phyloP scores from a whole-genome alignment of 2,329 filamentous ascomycete genomes.

The Myriosclerotinia scirpicola region DNA sequence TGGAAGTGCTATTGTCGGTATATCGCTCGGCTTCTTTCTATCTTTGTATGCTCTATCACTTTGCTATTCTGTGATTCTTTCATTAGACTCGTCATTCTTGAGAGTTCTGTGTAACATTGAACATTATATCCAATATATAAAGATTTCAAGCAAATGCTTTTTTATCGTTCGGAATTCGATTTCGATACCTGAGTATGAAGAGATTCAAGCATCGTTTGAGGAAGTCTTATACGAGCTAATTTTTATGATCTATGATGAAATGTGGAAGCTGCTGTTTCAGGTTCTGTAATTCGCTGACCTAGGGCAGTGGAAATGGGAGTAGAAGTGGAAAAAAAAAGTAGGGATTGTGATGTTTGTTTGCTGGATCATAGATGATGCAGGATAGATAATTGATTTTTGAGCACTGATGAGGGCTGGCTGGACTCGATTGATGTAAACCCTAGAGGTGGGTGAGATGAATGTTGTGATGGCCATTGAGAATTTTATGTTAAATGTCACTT shows the following conservation, averaged over 20 bases:
- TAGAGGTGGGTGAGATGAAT: no score
- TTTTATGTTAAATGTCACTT: no score
- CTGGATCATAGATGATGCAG: no score
- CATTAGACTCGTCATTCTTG: not conserved
- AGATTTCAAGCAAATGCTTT: not conserved
- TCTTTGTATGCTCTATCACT: not conserved
- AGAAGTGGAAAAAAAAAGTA: no score
- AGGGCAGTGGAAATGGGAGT: no score
- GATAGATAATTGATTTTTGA: no score
- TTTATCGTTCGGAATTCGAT: not conserved
- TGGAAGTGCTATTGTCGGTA: constrained; percentile 32
- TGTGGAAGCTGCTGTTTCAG: not conserved
- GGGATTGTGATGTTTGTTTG: no score
- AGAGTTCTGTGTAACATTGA: not conserved
- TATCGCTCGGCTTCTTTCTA: not conserved
- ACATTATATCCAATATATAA: not conserved
- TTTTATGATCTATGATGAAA: not conserved
- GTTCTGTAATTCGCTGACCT: not conserved
- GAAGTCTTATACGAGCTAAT: not conserved
- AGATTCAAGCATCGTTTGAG: not conserved
- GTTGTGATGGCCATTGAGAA: no score
- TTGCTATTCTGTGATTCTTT: not conserved
- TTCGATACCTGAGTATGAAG: no score
- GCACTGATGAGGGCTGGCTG: no score
- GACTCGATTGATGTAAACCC: no score